A percentile compares a stretch with the other conserved stretches of the same genome.
Evolutionary conservation across 164 flowering plant genomes (phyloP).

Genomic region (Vitis labrusca): DNA sequence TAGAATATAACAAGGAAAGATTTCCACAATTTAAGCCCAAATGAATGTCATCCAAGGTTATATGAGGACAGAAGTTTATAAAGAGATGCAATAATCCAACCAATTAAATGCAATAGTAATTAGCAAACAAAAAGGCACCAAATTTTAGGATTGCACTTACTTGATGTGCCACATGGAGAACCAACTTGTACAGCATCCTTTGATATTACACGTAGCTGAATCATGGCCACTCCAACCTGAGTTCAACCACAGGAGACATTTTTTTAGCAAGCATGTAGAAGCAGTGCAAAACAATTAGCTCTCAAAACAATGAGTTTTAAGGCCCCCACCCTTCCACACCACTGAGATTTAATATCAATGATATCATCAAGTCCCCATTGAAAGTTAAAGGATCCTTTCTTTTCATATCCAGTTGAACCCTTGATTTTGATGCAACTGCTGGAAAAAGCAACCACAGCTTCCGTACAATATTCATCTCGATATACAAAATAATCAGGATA

Average conservation of each 20-base stretch:
- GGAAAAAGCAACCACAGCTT: slow-evolving; percentile 22
- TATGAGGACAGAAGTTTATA: neutral
- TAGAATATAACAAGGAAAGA: neutral
- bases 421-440: slow-evolving; percentile 22
- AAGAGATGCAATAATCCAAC: neutral
- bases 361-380: slow-evolving; percentile 34
- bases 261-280: too few relatives aligned
- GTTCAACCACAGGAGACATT: slow-evolving; percentile 7
- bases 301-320: neutral
- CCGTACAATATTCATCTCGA: slow-evolving; percentile 18
- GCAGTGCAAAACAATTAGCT: neutral
- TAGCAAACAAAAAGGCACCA: neutral
- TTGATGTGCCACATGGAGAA: slow-evolving; percentile 30
- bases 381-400: slow-evolving; percentile 13
- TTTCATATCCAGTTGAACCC: slow-evolving; percentile 12
- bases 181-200: slow-evolving; percentile 27
- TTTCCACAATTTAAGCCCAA: neutral
- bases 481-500: slow-evolving; percentile 42
- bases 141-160: slow-evolving; percentile 21
- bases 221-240: slow-evolving; percentile 45
- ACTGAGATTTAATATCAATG: slow-evolving; percentile 22
- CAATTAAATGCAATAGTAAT: neutral
- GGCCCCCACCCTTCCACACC: slow-evolving; percentile 57
- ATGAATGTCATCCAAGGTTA: neutral
- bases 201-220: slow-evolving; percentile 39